These are phyloP conservation scores for Fonsecaea pedrosoi DNA, from an alignment of 2,329 filamentous ascomycete genomes.

Conservation along the genomic window DNA sequence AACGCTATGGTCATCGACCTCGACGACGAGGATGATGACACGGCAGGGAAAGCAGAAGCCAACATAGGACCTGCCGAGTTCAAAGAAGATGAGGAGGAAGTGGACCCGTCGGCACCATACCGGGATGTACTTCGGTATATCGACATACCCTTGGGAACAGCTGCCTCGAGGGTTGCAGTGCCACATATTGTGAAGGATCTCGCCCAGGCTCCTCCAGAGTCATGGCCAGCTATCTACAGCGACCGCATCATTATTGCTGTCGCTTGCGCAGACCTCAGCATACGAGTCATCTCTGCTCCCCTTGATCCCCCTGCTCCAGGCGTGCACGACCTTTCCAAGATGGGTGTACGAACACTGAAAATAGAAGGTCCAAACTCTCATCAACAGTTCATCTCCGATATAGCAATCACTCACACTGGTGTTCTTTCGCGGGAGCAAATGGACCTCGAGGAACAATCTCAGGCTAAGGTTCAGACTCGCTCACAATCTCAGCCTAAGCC, in stretches of 20 bases:
- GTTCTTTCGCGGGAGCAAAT: constrained; percentile 39
- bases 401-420: constrained; percentile 62
- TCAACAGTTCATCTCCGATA: constrained; percentile 58
- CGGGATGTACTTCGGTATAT: constrained; percentile 61
- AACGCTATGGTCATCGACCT: constrained; percentile 64
- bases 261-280: constrained; percentile 63
- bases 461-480: constrained; percentile 44
- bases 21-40: constrained; percentile 60
- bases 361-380: constrained; percentile 57
- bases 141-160: constrained; percentile 61
- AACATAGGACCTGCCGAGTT: constrained; percentile 50
- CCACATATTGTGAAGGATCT: constrained; percentile 50
- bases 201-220: constrained; percentile 38
- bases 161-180: constrained; percentile 60
- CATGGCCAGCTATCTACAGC: constrained; percentile 56
- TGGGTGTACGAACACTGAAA: constrained; percentile 56
- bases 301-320: constrained; percentile 58
- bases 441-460: constrained; percentile 42
- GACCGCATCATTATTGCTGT: constrained; percentile 61
- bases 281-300: constrained; percentile 62
- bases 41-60: constrained; percentile 47
- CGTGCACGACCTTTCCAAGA: constrained; percentile 45
- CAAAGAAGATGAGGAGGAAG: constrained; percentile 63
- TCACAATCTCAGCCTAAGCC: constrained; percentile 34
- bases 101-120: constrained; percentile 63